A percentile compares a stretch with the other conserved stretches of the same genome.
These are phyloP conservation scores for Fonsecaea multimorphosa DNA, from an alignment of 2,329 filamentous ascomycete species.

Conservation along the genomic window DNA sequence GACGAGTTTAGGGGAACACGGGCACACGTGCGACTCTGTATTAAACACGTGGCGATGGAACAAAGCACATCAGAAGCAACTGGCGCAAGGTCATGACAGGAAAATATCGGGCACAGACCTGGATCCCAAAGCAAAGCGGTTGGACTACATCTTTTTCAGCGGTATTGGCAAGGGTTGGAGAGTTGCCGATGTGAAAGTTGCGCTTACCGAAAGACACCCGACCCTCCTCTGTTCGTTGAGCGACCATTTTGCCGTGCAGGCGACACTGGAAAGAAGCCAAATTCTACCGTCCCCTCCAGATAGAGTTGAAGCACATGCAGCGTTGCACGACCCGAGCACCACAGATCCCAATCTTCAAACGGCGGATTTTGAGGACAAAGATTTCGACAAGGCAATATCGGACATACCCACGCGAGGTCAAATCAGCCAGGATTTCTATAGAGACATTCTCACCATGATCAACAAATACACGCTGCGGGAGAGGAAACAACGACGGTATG, in stretches of 20 bases:
- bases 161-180: slow-evolving; percentile 61
- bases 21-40: slow-evolving; percentile 82
- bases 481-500: slow-evolving; percentile 71
- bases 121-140: slow-evolving; percentile 79
- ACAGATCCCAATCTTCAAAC: slow-evolving; percentile 23
- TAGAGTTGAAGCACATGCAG: slow-evolving; percentile 25
- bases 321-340: slow-evolving; percentile 20
- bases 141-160: slow-evolving; percentile 90
- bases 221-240: slow-evolving; percentile 83
- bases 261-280: slow-evolving; percentile 62
- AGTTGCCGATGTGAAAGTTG: slow-evolving; percentile 73
- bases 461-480: slow-evolving; percentile 73
- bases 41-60: slow-evolving; percentile 96
- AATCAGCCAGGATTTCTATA: slow-evolving; percentile 63
- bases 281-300: slow-evolving; percentile 5
- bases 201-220: slow-evolving; percentile 82
- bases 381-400: slow-evolving; percentile 33
- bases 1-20: slow-evolving; percentile 80
- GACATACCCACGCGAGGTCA: slow-evolving; percentile 39
- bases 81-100: slow-evolving; percentile 69
- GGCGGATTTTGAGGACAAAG: slow-evolving; percentile 32
- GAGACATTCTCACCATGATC: slow-evolving; percentile 75
- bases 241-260: slow-evolving; percentile 91
- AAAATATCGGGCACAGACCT: slow-evolving; percentile 67
- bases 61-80: slow-evolving; percentile 69